A percentile compares a stretch with the other conserved stretches of the same genome.
Conservation (phyloP, 1,284 basidiomycete species). For the Baeospora myosura region DNA sequence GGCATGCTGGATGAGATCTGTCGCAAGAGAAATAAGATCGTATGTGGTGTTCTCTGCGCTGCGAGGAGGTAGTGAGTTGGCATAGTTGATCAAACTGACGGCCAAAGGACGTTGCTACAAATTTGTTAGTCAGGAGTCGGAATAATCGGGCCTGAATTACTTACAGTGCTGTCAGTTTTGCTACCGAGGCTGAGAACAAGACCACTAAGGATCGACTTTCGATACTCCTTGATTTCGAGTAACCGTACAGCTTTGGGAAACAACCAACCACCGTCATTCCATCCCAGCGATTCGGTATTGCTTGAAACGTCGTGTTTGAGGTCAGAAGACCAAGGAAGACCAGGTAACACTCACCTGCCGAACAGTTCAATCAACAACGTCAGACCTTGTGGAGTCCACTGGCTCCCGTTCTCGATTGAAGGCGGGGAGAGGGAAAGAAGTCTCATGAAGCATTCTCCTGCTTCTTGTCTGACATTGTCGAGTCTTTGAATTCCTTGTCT, state of each 20-base stretch:
- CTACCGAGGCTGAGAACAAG: slow-evolving; percentile 73
- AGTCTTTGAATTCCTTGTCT: slow-evolving; percentile 90
- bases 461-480: slow-evolving; percentile 80
- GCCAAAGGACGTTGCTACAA: slow-evolving; percentile 63
- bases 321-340: slow-evolving; percentile 1
- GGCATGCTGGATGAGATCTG: slow-evolving; percentile 49
- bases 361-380: slow-evolving; percentile 47
- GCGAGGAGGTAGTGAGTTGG: slow-evolving; percentile 41
- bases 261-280: slow-evolving; percentile 65
- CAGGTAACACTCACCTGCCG: slow-evolving; percentile 36
- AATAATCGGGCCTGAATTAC: too few relatives aligned
- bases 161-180: slow-evolving; percentile 75
- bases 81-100: slow-evolving; percentile 52
- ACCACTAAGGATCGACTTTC: slow-evolving; percentile 60
- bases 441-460: slow-evolving; percentile 56
- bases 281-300: slow-evolving; percentile 36
- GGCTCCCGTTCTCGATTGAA: slow-evolving; percentile 27
- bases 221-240: slow-evolving; percentile 57
- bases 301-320: slow-evolving; percentile 4
- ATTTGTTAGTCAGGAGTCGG: slow-evolving; percentile 6
- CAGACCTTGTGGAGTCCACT: slow-evolving; percentile 45
- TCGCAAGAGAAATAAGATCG: slow-evolving; percentile 39
- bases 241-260: slow-evolving; percentile 67
- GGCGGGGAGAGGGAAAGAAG: slow-evolving; percentile 43
- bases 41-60: slow-evolving; percentile 27